A percentile compares a stretch with the other conserved stretches of the same genome.
These are phyloP conservation scores for Rutidosis leptorrhynchoides DNA, from an alignment of 129 eudicot species.

Conservation along the genomic window DNA sequence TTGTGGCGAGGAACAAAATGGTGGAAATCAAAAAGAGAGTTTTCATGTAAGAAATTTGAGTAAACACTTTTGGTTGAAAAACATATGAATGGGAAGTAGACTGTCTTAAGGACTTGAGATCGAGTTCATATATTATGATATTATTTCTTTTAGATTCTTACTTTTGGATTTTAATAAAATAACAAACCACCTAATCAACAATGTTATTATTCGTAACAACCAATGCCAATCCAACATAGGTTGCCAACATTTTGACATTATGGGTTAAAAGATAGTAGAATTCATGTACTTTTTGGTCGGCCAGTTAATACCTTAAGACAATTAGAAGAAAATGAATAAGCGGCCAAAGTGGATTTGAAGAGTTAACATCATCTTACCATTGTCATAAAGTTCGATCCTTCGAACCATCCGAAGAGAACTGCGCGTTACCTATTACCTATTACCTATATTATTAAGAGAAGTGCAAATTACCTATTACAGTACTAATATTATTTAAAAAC, in stretches of 20 bases:
- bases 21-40: neutral
- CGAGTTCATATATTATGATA: too few species aligned
- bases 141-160: neutral
- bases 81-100: neutral
- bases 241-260: neutral
- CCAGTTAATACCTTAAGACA: neutral
- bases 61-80: neutral
- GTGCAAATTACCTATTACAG: too few species aligned
- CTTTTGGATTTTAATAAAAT: neutral
- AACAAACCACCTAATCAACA: too few species aligned
- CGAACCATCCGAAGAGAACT: neutral
- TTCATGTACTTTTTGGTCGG: too few species aligned
- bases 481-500: too few species aligned
- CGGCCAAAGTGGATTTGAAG: neutral
- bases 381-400: slow-evolving; percentile 1
- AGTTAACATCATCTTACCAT: slow-evolving; percentile 6
- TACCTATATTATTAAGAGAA: too few species aligned
- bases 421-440: too few species aligned
- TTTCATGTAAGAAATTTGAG: neutral
- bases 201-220: too few species aligned
- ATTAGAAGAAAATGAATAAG: neutral
- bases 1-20: neutral
- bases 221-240: too few species aligned
- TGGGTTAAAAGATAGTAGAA: too few species aligned
- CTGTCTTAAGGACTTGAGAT: neutral